Base-by-base conservation (phyloP, 805 yeast species). In the Lachancea nothofagi region DNA sequence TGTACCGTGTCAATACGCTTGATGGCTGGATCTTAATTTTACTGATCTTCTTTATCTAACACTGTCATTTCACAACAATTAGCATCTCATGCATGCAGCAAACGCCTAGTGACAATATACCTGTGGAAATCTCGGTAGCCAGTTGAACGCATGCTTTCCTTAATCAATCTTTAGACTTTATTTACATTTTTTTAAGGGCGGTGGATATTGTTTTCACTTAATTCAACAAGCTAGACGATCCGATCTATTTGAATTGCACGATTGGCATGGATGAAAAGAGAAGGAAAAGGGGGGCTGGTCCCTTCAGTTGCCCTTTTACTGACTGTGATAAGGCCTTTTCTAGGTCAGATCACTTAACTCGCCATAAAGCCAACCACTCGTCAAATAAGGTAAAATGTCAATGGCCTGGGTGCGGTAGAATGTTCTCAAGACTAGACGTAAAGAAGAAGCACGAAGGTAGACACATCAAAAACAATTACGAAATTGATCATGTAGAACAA, bases 261-360 rank as follows among this genome's bases (percentile, higher is more conserved):
- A 10, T 23, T 7, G 10, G 9, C 25, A 38, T 38, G 42, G 30
- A 20, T 14, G 42, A 23, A n/a, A 36, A 22, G 25, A 40, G 29
- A 26, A 35, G 43, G 20, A 40, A 40, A 13, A 35, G 40, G 23
- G 30, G 40, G 6, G 17, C 43, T 20, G 43, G 43, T 7, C 43
- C 43, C 18, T 40, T 40, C 29, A 18, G 13, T 18, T 40, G 43
- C 15, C 31, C 40, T 14, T 36, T 15, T 19, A 24, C 43, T 6
- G 35, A 30, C 6, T 40, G 43, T 25, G 12, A 7, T 14, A 40
- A 40, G 29, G 22, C 21, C 9, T 40, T 40, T 29, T 40, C 43
- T 9, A 40, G 43, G 33, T 40, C 43, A 7, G 43, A 40, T 18
- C 43, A 40, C 29, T 13, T 40, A n/a, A 28, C 29, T 15, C 31